A percentile compares a stretch with the other conserved stretches of the same genome.
phyloP scores from a whole-genome alignment of 345 rosid species.

The Theobroma cacao region DNA sequence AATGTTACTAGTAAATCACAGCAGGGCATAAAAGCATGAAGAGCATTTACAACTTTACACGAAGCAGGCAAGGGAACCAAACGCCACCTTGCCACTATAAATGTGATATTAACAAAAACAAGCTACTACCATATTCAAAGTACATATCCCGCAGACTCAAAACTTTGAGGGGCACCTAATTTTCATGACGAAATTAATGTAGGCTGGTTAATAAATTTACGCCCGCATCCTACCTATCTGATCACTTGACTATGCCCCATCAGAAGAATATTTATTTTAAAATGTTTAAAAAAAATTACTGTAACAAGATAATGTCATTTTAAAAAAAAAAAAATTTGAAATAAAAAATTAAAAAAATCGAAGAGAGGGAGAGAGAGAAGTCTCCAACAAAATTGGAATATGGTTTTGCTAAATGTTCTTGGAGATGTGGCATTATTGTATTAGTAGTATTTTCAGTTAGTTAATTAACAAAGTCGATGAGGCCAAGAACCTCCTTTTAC shows the following conservation, averaged over 20 bases:
- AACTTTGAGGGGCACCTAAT: background rate
- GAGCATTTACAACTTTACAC: background rate
- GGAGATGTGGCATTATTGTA: background rate
- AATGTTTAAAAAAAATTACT: too few relatives aligned
- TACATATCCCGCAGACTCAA: background rate
- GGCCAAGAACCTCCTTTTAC: constrained; percentile 6
- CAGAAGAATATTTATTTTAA: too few relatives aligned
- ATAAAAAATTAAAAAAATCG: too few relatives aligned
- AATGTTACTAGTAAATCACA: background rate
- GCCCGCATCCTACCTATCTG: background rate
- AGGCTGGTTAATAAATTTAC: background rate
- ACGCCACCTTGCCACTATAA: background rate
- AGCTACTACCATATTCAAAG: background rate
- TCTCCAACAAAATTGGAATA: background rate
- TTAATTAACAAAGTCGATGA: too few relatives aligned
- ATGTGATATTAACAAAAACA: background rate
- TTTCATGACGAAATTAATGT: constrained; percentile 2
- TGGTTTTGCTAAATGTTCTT: background rate
- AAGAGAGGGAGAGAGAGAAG: too few relatives aligned
- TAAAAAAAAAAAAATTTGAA: too few relatives aligned
- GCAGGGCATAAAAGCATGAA: background rate
- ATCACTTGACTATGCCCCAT: too few relatives aligned
- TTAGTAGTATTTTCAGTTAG: background rate
- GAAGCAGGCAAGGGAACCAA: background rate
- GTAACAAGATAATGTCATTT: too few relatives aligned